Evolutionary conservation across 345 rosid species (phyloP), one percentile per base, ranked within the genome.

Genomic region (Brassica carinata): DNA sequence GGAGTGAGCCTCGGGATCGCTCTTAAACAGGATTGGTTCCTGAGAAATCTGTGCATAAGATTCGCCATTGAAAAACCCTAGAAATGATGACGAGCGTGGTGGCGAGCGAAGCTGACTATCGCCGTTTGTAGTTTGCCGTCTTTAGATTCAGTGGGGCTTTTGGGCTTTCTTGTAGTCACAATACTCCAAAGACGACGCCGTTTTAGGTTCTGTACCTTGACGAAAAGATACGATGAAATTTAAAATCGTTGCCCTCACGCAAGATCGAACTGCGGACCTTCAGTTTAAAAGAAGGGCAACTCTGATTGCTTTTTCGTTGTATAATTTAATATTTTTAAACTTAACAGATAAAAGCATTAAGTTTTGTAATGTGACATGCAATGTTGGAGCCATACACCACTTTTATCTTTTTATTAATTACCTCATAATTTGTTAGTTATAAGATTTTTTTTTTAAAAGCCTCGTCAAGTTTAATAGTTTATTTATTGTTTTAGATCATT

Each of bases 191-290:
- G 26, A 48, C 15, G 55, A 11, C 55, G 15, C 8, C 55, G 55
- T 48, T 48, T 13, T 5, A 45, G 26, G 26, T 23, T 23, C 26
- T 23, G 26, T 23, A 0, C 26, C 26, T 23, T 23, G 26, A 23
- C 26, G 26, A 23, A 23, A 23, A 11, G 10, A 38, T 2, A 8
- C 43, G 43, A 2, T 3, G 43, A 8, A 38, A 38, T 7, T 1
- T 38, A 33, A 0, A 33, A 33, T 5, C 0, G 8, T 33, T 48
- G 97, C 92, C 91, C 90, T 81, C 88, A 87, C 80, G 90, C 90
- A 87, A 86, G 87, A 88, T 89, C 83, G 90, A 89, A 91, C 90
- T 85, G 79, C 89, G 82, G 87, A 89, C 92, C 92, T 91, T 84
- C 90, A 84, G 92, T 87, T 91, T 88, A 87, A 90, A 87, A 90